phyloP scores from a whole-genome alignment of 108 stramenopile species.

The Ochromonas danica region DNA sequence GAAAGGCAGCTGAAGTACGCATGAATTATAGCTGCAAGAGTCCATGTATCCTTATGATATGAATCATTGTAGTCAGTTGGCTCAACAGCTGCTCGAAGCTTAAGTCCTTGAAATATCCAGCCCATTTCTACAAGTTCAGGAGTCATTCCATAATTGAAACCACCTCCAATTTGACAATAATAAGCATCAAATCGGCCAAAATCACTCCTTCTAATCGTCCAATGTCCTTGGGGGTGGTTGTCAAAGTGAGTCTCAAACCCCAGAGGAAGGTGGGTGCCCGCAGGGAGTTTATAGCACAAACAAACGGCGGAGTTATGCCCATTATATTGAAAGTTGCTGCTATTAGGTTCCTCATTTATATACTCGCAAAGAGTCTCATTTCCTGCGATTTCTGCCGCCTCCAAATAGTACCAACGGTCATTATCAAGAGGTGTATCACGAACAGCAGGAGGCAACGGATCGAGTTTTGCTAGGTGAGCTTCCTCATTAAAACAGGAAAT shows the following conservation, averaged over 20 bases:
- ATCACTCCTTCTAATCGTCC: background rate
- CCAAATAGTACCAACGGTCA: background rate
- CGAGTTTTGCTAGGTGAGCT: background rate
- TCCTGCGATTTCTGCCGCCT: background rate
- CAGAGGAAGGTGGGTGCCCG: background rate
- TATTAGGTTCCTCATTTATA: background rate
- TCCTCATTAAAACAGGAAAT: background rate
- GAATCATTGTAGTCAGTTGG: background rate
- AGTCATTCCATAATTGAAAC: background rate
- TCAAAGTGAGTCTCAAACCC: background rate
- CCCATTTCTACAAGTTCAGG: background rate
- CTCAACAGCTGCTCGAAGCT: background rate
- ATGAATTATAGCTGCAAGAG: background rate
- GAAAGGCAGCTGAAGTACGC: conserved; percentile 1
- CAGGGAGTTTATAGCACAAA: background rate
- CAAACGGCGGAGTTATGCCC: background rate
- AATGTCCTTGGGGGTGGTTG: background rate
- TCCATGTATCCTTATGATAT: background rate
- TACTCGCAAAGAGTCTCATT: background rate
- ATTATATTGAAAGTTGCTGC: background rate
- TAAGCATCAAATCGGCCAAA: background rate
- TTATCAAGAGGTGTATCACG: background rate
- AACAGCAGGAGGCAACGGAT: background rate
- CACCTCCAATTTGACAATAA: background rate
- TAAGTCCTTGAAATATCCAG: background rate